Evolutionary conservation across 129 eudicot species (phyloP).

Genomic region (Lonicera japonica): DNA sequence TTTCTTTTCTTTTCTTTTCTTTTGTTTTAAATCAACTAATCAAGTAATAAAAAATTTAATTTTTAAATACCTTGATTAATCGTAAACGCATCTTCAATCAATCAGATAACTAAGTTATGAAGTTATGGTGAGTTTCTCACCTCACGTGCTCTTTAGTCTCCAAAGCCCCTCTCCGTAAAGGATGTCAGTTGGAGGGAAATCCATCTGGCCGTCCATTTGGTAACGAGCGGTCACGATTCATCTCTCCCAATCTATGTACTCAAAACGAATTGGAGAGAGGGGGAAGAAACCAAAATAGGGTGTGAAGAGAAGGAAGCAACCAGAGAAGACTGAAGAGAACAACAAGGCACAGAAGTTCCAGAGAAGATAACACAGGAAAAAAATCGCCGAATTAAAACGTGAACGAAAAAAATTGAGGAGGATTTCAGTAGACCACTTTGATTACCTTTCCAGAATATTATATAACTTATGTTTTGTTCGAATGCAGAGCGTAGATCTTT

Average conservation of each 20-base stretch:
- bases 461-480: not conserved
- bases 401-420: not conserved
- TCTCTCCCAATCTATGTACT: not conserved
- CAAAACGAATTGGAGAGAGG: no score
- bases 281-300: not conserved
- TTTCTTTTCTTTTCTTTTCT: no score
- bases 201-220: slow-evolving; percentile 8
- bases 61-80: no score
- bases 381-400: no score
- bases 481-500: no score
- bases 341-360: not conserved
- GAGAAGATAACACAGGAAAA: not conserved
- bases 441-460: not conserved
- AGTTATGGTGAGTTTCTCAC: no score
- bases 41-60: no score
- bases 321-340: not conserved
- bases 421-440: not conserved
- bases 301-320: not conserved
- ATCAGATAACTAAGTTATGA: no score
- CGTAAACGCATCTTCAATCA: no score
- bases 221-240: not conserved
- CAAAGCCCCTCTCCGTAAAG: not conserved
- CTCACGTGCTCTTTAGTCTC: slow-evolving; percentile 1
- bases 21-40: no score
- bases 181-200: slow-evolving; percentile 14